These are phyloP conservation scores for Platismatia glauca DNA, from an alignment of 495 filamentous ascomycete species.

Conservation along the genomic window DNA sequence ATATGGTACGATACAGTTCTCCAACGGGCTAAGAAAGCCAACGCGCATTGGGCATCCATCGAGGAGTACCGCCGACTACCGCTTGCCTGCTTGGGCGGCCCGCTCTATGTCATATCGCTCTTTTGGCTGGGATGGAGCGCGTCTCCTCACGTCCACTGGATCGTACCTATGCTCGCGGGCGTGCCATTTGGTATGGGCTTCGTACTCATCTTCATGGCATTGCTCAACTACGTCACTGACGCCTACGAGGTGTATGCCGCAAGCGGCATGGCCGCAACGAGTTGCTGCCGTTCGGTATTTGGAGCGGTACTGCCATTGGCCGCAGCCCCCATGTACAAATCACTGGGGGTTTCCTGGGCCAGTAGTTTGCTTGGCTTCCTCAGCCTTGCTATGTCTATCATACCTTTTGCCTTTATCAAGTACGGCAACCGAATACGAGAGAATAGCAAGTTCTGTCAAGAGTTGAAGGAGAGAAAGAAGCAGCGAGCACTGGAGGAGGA, in stretches of 20 bases:
- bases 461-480: slow-evolving; percentile 15
- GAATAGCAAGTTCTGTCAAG: slow-evolving; percentile 21
- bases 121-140: slow-evolving; percentile 72
- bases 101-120: slow-evolving; percentile 51
- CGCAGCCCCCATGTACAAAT: slow-evolving; percentile 35
- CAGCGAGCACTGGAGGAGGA: slow-evolving; percentile 1
- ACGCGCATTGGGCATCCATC: slow-evolving; percentile 21
- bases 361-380: slow-evolving; percentile 41
- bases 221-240: slow-evolving; percentile 66
- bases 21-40: slow-evolving; percentile 23
- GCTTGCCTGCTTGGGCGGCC: slow-evolving; percentile 54
- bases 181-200: slow-evolving; percentile 59
- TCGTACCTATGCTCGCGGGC: slow-evolving; percentile 58
- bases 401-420: slow-evolving; percentile 34
- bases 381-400: slow-evolving; percentile 32
- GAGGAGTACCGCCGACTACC: slow-evolving; percentile 57
- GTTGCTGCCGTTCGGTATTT: slow-evolving; percentile 48
- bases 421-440: slow-evolving; percentile 33
- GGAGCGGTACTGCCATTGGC: slow-evolving; percentile 48
- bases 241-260: slow-evolving; percentile 66
- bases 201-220: slow-evolving; percentile 43
- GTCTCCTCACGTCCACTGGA: slow-evolving; percentile 45
- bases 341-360: slow-evolving; percentile 39
- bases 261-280: slow-evolving; percentile 57
- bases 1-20: slow-evolving; percentile 26